Conservation (phyloP, 345 rosid species). For the Diplotaxis tenuifolia region DNA sequence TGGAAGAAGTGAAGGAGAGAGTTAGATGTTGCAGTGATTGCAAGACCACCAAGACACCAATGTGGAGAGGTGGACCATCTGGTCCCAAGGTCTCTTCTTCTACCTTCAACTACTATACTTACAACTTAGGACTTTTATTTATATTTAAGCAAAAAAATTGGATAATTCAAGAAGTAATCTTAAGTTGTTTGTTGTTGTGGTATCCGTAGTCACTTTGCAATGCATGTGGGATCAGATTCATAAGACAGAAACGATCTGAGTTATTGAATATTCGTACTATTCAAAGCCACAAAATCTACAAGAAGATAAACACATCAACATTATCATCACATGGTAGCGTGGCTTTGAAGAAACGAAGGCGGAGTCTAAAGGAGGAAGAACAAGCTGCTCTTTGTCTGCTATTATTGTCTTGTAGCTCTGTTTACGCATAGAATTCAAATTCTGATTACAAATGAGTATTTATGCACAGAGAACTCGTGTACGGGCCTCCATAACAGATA, state of each 20-base stretch:
- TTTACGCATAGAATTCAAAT: conserved; percentile 39
- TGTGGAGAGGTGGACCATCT: conserved; percentile 90
- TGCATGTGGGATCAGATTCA: conserved; percentile 86
- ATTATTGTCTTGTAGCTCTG: conserved; percentile 69
- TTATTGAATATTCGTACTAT: conserved; percentile 26
- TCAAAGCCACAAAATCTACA: conserved; percentile 32
- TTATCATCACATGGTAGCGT: not conserved
- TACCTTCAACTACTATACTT: not conserved
- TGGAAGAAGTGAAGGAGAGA: conserved; percentile 37
- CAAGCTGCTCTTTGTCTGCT: conserved; percentile 77
- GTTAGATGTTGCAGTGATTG: conserved; percentile 63
- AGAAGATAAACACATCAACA: conserved; percentile 17
- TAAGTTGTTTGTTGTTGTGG: not conserved
- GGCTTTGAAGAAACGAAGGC: conserved; percentile 53
- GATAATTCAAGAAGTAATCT: not conserved
- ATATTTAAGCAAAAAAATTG: not conserved
- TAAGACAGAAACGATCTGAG: conserved; percentile 53
- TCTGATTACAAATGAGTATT: not conserved
- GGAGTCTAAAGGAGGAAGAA: conserved; percentile 73
- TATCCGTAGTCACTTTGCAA: conserved; percentile 70
- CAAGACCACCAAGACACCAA: conserved; percentile 76
- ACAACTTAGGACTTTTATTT: no score
- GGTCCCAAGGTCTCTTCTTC: conserved; percentile 74
- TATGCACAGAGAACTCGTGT: not conserved
- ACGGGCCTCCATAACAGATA: not conserved